Evolutionary conservation across 495 filamentous ascomycete genomes (phyloP), one percentile per base, ranked within the genome.

Genomic region (Bacidia rubella): DNA sequence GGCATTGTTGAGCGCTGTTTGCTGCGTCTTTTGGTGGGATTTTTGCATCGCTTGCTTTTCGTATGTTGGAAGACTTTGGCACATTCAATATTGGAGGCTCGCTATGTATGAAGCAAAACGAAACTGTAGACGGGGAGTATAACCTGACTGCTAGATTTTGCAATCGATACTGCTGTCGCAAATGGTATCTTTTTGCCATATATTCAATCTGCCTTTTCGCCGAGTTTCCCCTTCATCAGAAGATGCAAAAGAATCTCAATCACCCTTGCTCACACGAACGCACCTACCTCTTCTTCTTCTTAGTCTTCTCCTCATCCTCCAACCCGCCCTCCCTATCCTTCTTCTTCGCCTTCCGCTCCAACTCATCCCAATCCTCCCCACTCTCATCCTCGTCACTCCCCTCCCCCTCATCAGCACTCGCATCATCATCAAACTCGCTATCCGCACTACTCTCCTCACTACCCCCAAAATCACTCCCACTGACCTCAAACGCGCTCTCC

Each of bases 311-410:
- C 60, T 90, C 87, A 43, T 88, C 87, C 4, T 85, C 82, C 52
- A 81, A 57, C 10, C 72, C 79, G 39, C 73, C 72, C 67, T 94
- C 87, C 54, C 81, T 70, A 68, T 96, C 89, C 64, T 88, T 85
- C 68, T 81, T 82, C 68, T 84, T 89, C 11, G 89, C 88, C 70
- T 94, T 93, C 68, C 80, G 78, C 70, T 95, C 89, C 55, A 94
- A 62, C 64, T 90, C 87, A 63, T 95, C 89, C 88, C 87, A 94
- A 56, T 90, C 86, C 64, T 94, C 87, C 40, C 86, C 89, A 57
- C 82, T 85, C 46, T 86, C 85, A 29, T 88, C 87, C 2, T 88
- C 85, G 20, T 77, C 85, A 56, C 85, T 81, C 19, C 79, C 85
- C 52, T 87, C 79, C 1, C 79, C 78, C 11, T 74, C 83, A 38